phyloP scores from a whole-genome alignment of 2,329 filamentous ascomycete species.

The Rachicladosporium sp. region DNA sequence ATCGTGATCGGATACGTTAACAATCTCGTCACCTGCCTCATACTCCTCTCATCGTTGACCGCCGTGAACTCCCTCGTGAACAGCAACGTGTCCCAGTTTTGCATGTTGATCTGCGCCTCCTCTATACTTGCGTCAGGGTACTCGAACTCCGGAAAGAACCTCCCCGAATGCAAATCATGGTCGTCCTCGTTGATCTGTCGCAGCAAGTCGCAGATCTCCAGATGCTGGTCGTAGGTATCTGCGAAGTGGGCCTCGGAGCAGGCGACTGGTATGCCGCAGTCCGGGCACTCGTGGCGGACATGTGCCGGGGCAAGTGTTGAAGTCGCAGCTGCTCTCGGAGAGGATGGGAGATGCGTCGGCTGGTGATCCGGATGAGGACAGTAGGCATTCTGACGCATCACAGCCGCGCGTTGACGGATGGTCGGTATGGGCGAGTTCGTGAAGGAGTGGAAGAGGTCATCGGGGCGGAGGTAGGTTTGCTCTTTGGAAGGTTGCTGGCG shows the following conservation, averaged over 20 bases:
- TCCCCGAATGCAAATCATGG: constrained; percentile 80
- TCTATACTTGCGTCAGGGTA: constrained; percentile 85
- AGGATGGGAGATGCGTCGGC: constrained; percentile 55
- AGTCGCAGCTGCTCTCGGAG: constrained; percentile 26
- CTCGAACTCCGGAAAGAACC: constrained; percentile 86
- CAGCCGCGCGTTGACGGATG: constrained; percentile 76
- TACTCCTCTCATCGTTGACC: constrained; percentile 76
- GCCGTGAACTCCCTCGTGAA: constrained; percentile 87
- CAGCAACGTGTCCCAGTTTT: constrained; percentile 94
- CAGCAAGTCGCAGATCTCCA: constrained; percentile 84
- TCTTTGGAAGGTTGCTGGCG: no score
- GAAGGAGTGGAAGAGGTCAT: constrained; percentile 73
- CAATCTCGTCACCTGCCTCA: constrained; percentile 85
- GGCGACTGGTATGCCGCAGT: constrained; percentile 87
- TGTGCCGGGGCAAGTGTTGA: constrained; percentile 56
- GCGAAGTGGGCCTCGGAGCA: constrained; percentile 94
- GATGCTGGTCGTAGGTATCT: constrained; percentile 84
- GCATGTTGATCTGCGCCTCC: constrained; percentile 90
- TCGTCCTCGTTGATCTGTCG: constrained; percentile 96
- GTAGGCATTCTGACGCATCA: constrained; percentile 84
- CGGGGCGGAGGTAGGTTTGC: background rate
- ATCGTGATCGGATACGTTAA: constrained; percentile 90
- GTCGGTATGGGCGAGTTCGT: constrained; percentile 77
- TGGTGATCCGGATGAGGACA: constrained; percentile 86
- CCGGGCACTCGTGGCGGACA: constrained; percentile 87